These are phyloP conservation scores for Decorospora gaudefroyi DNA, from an alignment of 2,329 filamentous ascomycete genomes.

Conservation along the genomic window DNA sequence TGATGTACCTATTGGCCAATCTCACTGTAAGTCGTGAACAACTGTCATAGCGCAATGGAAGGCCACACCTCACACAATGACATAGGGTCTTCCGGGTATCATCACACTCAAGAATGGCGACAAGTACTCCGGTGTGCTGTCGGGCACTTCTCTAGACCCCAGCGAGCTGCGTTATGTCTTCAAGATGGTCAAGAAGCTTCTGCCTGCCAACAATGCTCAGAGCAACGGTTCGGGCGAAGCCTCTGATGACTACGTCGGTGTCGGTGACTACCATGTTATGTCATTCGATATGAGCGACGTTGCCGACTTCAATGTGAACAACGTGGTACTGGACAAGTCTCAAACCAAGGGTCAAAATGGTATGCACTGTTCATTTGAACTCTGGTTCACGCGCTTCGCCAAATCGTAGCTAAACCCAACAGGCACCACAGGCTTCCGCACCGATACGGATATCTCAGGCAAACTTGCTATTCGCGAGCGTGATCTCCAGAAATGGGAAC, in stretches of 20 bases:
- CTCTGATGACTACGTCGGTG: conserved; percentile 52
- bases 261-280: conserved; percentile 59
- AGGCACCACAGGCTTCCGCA: conserved; percentile 68
- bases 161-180: conserved; percentile 61
- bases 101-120: conserved; percentile 65
- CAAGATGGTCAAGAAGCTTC: conserved; percentile 67
- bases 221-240: conserved; percentile 53
- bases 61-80: conserved; percentile 16
- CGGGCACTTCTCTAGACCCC: conserved; percentile 58
- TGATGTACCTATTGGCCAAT: conserved; percentile 63
- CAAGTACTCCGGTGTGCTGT: conserved; percentile 64
- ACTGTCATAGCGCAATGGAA: neutral
- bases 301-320: conserved; percentile 59
- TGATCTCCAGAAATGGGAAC: conserved; percentile 79
- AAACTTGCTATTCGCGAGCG: conserved; percentile 71
- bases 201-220: conserved; percentile 48
- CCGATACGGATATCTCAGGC: conserved; percentile 85
- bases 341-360: conserved; percentile 62
- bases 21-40: conserved; percentile 57
- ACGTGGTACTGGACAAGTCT: conserved; percentile 59
- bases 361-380: conserved; percentile 42
- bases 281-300: conserved; percentile 65
- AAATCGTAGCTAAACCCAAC: conserved; percentile 49
- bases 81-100: conserved; percentile 60
- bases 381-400: conserved; percentile 61